Evolutionary conservation across 371 early-diverging fungal genomes (phyloP).

Genomic region (Circinella umbellata): DNA sequence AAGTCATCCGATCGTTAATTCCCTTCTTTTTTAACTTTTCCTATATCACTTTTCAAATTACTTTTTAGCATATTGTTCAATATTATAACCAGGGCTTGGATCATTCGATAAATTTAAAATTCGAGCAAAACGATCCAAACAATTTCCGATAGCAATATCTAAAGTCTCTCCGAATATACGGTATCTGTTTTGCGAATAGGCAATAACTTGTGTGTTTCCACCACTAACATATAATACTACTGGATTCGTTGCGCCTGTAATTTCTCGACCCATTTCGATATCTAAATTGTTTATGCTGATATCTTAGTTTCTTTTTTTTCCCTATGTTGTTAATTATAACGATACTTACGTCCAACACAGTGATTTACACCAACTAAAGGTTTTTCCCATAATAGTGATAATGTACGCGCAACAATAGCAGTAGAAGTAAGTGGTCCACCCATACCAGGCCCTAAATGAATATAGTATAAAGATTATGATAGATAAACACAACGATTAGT

Average conservation of each 20-base stretch:
- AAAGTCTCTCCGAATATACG: conserved; percentile 99
- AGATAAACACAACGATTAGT: too few species aligned
- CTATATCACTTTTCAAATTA: conserved; percentile 23
- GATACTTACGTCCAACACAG: conserved; percentile 91
- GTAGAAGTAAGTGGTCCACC: conserved; percentile 94
- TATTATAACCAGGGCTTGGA: conserved; percentile 98
- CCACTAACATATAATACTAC: conserved; percentile 99
- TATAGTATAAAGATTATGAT: neutral
- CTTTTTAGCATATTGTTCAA: conserved; percentile 95
- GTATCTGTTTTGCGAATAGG: conserved; percentile 93
- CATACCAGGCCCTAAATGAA: conserved; percentile 94
- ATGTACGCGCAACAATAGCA: conserved; percentile 95
- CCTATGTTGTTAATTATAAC: neutral
- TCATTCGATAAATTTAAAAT: conserved; percentile 94
- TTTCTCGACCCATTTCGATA: conserved; percentile 99
- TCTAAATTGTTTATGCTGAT: conserved; percentile 52
- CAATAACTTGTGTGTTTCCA: conserved; percentile 99
- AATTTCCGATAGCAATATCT: conserved; percentile 99
- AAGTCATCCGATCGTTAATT: neutral
- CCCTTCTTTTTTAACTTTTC: too few species aligned
- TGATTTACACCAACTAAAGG: conserved; percentile 99
- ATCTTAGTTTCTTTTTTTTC: neutral
- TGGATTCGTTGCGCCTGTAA: conserved; percentile 97
- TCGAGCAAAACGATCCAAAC: conserved; percentile 98
- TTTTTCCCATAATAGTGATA: conserved; percentile 90